Base-by-base conservation (phyloP, 164 flowering plant genomes). In the Vitis rotundifolia region DNA sequence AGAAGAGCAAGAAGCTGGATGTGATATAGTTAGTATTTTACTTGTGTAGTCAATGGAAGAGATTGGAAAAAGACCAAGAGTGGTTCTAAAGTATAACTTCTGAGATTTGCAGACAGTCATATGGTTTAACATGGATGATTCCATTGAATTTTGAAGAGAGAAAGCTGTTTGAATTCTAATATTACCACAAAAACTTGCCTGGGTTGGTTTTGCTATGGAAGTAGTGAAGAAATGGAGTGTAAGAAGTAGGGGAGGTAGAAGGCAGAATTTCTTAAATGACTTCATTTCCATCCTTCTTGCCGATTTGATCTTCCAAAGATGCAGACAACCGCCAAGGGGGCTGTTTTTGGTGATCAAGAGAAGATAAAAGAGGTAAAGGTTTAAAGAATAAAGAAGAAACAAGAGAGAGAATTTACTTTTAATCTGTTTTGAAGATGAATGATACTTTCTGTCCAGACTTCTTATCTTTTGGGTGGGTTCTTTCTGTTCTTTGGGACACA, bases 81-180 rank as follows among this genome's bases (percentile, higher is more conserved):
- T 77, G 63, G 92, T 84, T 76, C 87, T 83, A 53, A 84, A 84
- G 59, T 84, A 88, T 31, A 83, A 83, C 26, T 78, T 83, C 53
- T 79, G 72, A 15, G 88, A 82, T 79, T 70, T 84, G 77, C 92
- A 88, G 11, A 80, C 75, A 60, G 80, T 73, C 69, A 83, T 73
- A 65, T 55, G 66, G 54, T 66, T 77, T 11, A 78, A 58, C 15
- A 67, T 68, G 50, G 77, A 76, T 19, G 74, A 64, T 6, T 44
- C 59, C 4, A 26, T 59, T 16, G 68, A 64, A 49, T 69, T 76
- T 64, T 71, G 75, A 51, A 70, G 72, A 48, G 69, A 60, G 31
- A 75, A 79, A 16, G 85, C 78, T 18, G 64, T 11, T 71, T 76
- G 84, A 14, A 74, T 76, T 67, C 48, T 68, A 71, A 82, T 72